Base-by-base conservation (phyloP, 1,284 basidiomycete species). In the Golubevia pallescens region DNA sequence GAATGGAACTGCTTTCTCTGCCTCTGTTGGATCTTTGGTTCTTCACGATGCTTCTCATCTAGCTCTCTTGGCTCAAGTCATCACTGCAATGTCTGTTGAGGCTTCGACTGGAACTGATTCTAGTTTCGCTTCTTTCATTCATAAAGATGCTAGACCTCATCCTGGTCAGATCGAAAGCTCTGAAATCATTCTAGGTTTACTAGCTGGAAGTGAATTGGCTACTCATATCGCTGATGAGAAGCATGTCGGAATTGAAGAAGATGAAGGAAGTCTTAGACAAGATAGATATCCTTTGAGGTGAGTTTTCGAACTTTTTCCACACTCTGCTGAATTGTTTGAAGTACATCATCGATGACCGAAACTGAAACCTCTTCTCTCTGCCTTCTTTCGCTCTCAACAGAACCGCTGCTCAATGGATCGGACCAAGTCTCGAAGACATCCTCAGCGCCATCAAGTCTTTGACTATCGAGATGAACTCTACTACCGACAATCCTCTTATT, bases 71-170 rank as follows among this genome's bases (percentile, higher is more conserved):
- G 88, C 91, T 8, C 90, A 93, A 87, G 89, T 92, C 6, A 89
- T 90, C 75, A 95, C 93, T 0, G 93, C 93, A 1, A 90, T 95
- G 88, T 92, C 93, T 16, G 90, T 91, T 10, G 93, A 95, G 80
- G 93, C 76, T n/a, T 67, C 73, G 60, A 69, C 73, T 53, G 76
- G 76, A 14, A 76, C 74, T 60, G 70, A 75, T 51, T 74, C 71
- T 32, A 68, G 68, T 64, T 78, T 78, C 66, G 74, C 68, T 1
- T 69, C 71, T 48, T 95, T 95, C 87, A 93, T 95, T 67, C 91
- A 92, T 82, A 88, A 90, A 64, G 87, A 90, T 53, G 90, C 91
- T 14, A 90, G 93, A 28, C 93, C 93, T n/a, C 93, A 95, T 82
- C 91, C 93, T 1, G 93, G 93, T 58, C 93, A 94, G 87, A n/a